Percentiles rank a stretch among this genome's conserved stretches.
phyloP scores from a whole-genome alignment of 495 filamentous ascomycete species.

The Hypoxylon lienhwacheense region DNA sequence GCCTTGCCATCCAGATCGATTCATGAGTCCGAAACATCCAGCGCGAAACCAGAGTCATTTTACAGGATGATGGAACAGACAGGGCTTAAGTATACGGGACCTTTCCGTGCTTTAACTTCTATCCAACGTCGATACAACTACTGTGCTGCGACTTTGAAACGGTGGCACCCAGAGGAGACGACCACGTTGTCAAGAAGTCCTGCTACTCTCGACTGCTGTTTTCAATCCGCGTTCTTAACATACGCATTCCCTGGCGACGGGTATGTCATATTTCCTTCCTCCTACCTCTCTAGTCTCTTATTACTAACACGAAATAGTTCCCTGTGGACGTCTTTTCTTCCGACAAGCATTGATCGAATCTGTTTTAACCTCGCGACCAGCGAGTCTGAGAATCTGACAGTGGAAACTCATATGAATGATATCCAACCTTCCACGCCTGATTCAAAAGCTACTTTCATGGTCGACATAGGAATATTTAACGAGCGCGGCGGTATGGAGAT shows the following conservation, averaged over 20 bases:
- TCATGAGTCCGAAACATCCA: conserved; percentile 39
- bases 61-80: conserved; percentile 49
- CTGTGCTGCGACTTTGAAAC: conserved; percentile 42
- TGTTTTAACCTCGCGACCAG: conserved; percentile 45
- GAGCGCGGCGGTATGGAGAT: conserved; percentile 40
- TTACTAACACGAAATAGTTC: conserved; percentile 25
- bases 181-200: conserved; percentile 49
- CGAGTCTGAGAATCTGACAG: conserved; percentile 30
- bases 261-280: conserved; percentile 14
- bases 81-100: conserved; percentile 47
- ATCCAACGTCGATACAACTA: conserved; percentile 53
- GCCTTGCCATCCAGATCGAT: conserved; percentile 32
- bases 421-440: conserved; percentile 26
- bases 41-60: conserved; percentile 42
- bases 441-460: conserved; percentile 39
- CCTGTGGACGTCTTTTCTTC: conserved; percentile 52
- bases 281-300: not conserved
- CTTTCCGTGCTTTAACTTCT: conserved; percentile 44
- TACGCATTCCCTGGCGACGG: conserved; percentile 51
- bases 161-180: conserved; percentile 38
- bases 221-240: conserved; percentile 51
- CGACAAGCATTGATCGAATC: conserved; percentile 38
- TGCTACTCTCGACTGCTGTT: conserved; percentile 50
- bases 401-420: conserved; percentile 43
- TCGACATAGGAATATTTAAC: conserved; percentile 46